phyloP scores from a whole-genome alignment of 129 eudicot species.

The Oenanthe sinensis region DNA sequence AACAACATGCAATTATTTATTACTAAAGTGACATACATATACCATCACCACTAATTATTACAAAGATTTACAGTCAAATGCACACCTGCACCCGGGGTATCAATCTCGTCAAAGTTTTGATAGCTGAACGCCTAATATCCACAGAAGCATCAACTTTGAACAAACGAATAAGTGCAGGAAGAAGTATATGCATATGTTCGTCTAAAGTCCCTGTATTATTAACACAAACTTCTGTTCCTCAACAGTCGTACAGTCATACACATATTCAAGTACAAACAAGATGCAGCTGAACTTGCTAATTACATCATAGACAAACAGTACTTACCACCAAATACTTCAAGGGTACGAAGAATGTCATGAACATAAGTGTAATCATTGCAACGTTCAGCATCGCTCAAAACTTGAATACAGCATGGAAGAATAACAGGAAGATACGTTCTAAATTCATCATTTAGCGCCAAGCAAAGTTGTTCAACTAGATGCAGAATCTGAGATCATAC shows the following conservation, averaged over 20 bases:
- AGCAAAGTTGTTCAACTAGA: constrained; percentile 88
- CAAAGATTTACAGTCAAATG: constrained; percentile 1
- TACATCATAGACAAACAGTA: constrained; percentile 10
- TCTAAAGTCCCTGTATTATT: constrained; percentile 67
- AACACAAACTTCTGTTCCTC: constrained; percentile 16
- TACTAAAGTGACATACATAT: not conserved
- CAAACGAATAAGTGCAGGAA: constrained; percentile 89
- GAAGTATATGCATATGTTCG: constrained; percentile 96
- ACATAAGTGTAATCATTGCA: constrained; percentile 83
- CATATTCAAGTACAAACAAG: not conserved
- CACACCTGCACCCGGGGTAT: constrained; percentile 91
- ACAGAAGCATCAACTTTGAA: constrained; percentile 88
- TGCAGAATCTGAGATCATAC: constrained; percentile 59
- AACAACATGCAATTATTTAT: constrained; percentile 7
- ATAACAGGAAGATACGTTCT: constrained; percentile 80
- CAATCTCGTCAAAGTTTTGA: constrained; percentile 77
- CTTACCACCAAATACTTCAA: constrained; percentile 96
- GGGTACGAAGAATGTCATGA: constrained; percentile 77
- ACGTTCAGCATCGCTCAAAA: constrained; percentile 89
- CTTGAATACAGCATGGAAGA: constrained; percentile 91
- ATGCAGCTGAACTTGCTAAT: not conserved
- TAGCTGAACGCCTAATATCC: constrained; percentile 85
- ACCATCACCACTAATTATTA: not conserved
- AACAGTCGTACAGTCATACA: constrained; percentile 4
- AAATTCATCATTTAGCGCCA: constrained; percentile 94